A percentile compares a stretch with the other conserved stretches of the same genome.
phyloP scores from a whole-genome alignment of 2,329 filamentous ascomycete genomes.

The Pseudocercospora fuligena region DNA sequence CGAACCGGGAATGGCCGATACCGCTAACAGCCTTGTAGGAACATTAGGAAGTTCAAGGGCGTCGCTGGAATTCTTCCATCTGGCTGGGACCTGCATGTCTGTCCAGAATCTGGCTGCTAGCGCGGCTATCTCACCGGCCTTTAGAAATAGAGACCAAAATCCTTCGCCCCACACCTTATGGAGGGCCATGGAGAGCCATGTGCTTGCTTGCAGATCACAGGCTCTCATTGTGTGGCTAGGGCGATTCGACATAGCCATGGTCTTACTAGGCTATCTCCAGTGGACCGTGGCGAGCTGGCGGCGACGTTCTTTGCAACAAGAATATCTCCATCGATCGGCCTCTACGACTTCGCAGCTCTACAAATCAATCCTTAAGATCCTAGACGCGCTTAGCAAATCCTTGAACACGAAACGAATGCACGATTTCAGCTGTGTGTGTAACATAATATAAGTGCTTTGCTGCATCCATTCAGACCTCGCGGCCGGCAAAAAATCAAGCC shows the following conservation, averaged over 20 bases:
- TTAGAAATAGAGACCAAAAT: neutral
- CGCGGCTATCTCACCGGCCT: neutral
- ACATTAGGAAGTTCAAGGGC: neutral
- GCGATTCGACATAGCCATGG: neutral
- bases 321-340: neutral
- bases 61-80: neutral
- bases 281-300: neutral
- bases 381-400: neutral
- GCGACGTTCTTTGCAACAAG: neutral
- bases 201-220: neutral
- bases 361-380: neutral
- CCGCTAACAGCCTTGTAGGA: neutral
- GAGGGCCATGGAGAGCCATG: slow-evolving; percentile 8
- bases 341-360: neutral
- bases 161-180: neutral
- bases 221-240: neutral
- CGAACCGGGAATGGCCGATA: neutral
- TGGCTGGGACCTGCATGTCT: neutral
- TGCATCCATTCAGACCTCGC: neutral
- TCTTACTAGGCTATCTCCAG: neutral
- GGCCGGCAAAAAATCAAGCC: neutral
- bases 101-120: neutral
- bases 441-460: neutral
- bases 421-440: neutral
- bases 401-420: no score